A percentile compares a stretch with the other conserved stretches of the same genome.
phyloP scores from a whole-genome alignment of 192 early-diverging fungal genomes.

The Podila clonocystis region DNA sequence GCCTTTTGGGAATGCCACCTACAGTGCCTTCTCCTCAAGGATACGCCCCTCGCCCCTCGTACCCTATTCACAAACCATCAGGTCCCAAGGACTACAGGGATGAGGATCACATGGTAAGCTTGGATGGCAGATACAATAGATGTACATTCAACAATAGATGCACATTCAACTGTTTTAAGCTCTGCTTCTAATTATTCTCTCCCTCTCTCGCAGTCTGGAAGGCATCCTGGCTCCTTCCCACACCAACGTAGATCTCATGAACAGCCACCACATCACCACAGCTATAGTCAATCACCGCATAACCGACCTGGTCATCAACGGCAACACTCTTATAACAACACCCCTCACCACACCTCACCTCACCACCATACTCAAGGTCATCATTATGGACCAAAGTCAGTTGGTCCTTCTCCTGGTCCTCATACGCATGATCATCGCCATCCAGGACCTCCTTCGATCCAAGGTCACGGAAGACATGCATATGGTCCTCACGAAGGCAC shows the following conservation, averaged over 20 bases:
- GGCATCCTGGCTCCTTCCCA: not conserved
- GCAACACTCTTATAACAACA: conserved; percentile 34
- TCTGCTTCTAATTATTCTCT: not conserved
- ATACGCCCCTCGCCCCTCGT: not conserved
- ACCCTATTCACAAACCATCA: not conserved
- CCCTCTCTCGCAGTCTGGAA: not conserved
- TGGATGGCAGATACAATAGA: not conserved
- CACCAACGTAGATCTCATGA: conserved; percentile 11
- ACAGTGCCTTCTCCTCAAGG: not conserved
- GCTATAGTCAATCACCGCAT: not conserved
- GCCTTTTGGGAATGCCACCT: not conserved
- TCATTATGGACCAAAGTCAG: conserved; percentile 19
- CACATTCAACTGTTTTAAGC: not conserved
- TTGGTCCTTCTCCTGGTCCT: conserved; percentile 4
- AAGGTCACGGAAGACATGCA: no score
- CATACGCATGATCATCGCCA: not conserved
- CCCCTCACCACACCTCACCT: conserved; percentile 9
- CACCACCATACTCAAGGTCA: conserved; percentile 19
- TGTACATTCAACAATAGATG: not conserved
- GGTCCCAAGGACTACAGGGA: not conserved
- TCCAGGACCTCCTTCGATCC: not conserved
- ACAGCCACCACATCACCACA: conserved; percentile 4
- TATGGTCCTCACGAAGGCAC: no score
- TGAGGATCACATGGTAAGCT: not conserved
- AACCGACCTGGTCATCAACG: conserved; percentile 22